Evolutionary conservation across 768 basidiomycete genomes (phyloP).

Genomic region (Trametes cinnabarina): DNA sequence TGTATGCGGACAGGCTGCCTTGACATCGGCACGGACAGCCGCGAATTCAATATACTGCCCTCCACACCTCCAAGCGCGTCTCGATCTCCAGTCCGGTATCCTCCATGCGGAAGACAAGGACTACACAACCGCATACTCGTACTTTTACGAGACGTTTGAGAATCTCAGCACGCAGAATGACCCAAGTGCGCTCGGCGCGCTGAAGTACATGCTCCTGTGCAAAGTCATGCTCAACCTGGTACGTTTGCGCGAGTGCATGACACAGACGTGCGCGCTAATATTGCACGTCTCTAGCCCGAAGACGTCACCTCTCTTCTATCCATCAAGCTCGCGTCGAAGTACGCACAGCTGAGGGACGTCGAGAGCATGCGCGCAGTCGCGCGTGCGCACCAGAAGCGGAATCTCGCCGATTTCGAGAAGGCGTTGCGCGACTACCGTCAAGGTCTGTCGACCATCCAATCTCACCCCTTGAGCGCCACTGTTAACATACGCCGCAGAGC

Average conservation of each 20-base stretch:
- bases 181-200: slow-evolving; percentile 65
- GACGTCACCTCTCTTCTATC: slow-evolving; percentile 86
- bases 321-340: slow-evolving; percentile 85
- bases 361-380: slow-evolving; percentile 97
- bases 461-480: background rate
- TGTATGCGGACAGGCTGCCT: slow-evolving; percentile 56
- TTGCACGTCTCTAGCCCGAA: slow-evolving; percentile 61
- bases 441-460: too few species aligned
- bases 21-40: slow-evolving; percentile 89
- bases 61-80: slow-evolving; percentile 57
- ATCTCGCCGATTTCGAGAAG: slow-evolving; percentile 85
- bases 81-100: slow-evolving; percentile 73
- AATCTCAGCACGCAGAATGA: slow-evolving; percentile 74
- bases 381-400: slow-evolving; percentile 87
- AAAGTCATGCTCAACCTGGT: slow-evolving; percentile 98
- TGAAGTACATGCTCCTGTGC: slow-evolving; percentile 98
- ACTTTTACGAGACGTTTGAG: slow-evolving; percentile 97
- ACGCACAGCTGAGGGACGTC: slow-evolving; percentile 83
- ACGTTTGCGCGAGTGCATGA: background rate
- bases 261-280: background rate
- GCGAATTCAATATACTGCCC: slow-evolving; percentile 96
- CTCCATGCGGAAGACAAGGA: slow-evolving; percentile 97
- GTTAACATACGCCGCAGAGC: slow-evolving; percentile 48
- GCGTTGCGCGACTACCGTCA: slow-evolving; percentile 83
- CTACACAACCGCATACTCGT: slow-evolving; percentile 94